Conservation (phyloP, 176 grass and related monocot genomes). For the Hyparrhenia diplandra region DNA sequence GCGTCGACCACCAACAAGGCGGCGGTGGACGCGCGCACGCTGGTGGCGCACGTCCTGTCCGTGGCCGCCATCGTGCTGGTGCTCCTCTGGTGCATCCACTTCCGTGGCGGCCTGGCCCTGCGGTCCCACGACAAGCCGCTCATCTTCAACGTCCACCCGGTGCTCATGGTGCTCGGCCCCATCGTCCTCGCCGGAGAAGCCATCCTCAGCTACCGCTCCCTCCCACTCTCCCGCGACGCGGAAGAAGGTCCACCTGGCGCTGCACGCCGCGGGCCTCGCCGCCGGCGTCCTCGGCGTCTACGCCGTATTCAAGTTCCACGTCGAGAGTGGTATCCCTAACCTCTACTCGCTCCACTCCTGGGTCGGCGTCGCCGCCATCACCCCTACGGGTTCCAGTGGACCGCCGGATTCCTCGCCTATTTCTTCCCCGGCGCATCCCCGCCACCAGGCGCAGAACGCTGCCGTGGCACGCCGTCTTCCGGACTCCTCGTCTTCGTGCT, state of each 20-base stretch:
- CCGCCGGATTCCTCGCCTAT: slow-evolving; percentile 58
- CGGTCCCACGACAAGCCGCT: slow-evolving; percentile 48
- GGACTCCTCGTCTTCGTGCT: slow-evolving; percentile 62
- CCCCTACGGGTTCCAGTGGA: slow-evolving; percentile 68
- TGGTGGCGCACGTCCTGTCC: slow-evolving; percentile 44
- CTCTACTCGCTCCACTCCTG: slow-evolving; percentile 91
- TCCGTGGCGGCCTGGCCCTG: slow-evolving; percentile 69
- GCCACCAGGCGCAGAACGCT: slow-evolving; percentile 16
- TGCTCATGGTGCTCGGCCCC: slow-evolving; percentile 67
- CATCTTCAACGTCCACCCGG: slow-evolving; percentile 88
- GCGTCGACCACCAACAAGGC: not conserved
- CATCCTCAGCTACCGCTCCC: slow-evolving; percentile 60
- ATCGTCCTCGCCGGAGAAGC: slow-evolving; percentile 74
- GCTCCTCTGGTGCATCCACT: slow-evolving; percentile 71
- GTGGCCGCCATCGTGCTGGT: slow-evolving; percentile 50
- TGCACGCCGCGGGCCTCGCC: slow-evolving; percentile 56
- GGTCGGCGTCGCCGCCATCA: slow-evolving; percentile 53
- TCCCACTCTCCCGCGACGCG: slow-evolving; percentile 36
- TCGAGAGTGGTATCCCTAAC: slow-evolving; percentile 55
- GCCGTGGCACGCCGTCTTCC: slow-evolving; percentile 57
- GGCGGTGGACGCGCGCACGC: slow-evolving; percentile 9
- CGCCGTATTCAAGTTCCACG: slow-evolving; percentile 78
- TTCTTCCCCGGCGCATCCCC: slow-evolving; percentile 53
- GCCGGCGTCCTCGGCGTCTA: slow-evolving; percentile 48
- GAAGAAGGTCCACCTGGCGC: slow-evolving; percentile 60